These are phyloP conservation scores for Leishmania turanica DNA, from an alignment of 208 protist genomes.

Conservation along the genomic window DNA sequence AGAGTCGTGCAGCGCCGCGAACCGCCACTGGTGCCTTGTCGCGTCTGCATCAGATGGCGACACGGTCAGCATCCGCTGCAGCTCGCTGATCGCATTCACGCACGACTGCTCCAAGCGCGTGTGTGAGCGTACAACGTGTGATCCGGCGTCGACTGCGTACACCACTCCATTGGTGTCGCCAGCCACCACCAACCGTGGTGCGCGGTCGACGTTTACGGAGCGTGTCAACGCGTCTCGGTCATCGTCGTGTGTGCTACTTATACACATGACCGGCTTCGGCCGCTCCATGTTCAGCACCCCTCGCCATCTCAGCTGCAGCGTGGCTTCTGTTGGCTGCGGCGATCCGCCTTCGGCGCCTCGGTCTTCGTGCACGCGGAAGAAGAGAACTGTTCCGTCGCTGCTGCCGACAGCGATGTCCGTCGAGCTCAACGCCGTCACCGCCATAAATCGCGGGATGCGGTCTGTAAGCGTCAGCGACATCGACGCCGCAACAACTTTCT, in stretches of 20 bases:
- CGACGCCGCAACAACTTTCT: background rate
- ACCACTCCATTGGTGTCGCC: slow-evolving; percentile 74
- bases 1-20: slow-evolving; percentile 45
- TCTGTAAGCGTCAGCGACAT: slow-evolving; percentile 22
- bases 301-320: slow-evolving; percentile 21
- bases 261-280: slow-evolving; percentile 59
- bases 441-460: slow-evolving; percentile 61
- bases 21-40: slow-evolving; percentile 17
- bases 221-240: background rate
- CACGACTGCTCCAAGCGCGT: slow-evolving; percentile 36
- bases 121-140: slow-evolving; percentile 14
- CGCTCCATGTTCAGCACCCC: slow-evolving; percentile 7
- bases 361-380: slow-evolving; percentile 21
- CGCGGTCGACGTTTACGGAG: background rate
- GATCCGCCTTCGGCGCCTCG: background rate
- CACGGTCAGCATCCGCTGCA: background rate
- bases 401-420: slow-evolving; percentile 49
- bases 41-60: background rate
- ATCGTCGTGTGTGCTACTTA: background rate
- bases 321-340: background rate
- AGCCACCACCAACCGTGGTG: slow-evolving; percentile 26
- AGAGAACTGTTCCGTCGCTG: slow-evolving; percentile 63
- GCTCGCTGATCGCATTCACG: slow-evolving; percentile 57
- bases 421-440: slow-evolving; percentile 32
- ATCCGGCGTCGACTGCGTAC: slow-evolving; percentile 28